A percentile compares a stretch with the other conserved stretches of the same genome.
phyloP scores from a whole-genome alignment of 768 basidiomycete genomes.

The Fistulinella prunicolor region DNA sequence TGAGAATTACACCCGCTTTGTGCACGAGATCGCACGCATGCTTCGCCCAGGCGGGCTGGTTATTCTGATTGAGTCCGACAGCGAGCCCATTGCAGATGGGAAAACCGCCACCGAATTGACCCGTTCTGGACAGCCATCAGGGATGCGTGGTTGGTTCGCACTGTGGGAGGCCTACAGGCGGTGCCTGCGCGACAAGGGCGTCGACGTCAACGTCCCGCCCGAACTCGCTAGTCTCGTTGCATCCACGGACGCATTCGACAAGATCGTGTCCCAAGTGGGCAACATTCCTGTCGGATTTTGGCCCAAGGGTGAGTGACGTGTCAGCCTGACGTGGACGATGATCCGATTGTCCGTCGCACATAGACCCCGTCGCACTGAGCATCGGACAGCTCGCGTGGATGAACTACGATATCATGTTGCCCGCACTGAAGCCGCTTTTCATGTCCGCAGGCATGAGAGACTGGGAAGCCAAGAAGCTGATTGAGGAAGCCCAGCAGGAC shows the following conservation, averaged over 20 bases:
- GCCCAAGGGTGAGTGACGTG: constrained; percentile 49
- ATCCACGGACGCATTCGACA: constrained; percentile 52
- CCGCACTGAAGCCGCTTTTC: constrained; percentile 60
- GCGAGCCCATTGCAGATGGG: constrained; percentile 47
- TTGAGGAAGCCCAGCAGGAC: constrained; percentile 62
- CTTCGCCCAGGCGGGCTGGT: constrained; percentile 69
- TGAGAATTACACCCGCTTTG: constrained; percentile 55
- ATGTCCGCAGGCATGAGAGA: constrained; percentile 51
- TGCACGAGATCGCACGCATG: constrained; percentile 61
- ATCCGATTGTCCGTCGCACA: constrained; percentile 9
- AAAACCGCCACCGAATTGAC: constrained; percentile 38
- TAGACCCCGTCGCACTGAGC: constrained; percentile 58
- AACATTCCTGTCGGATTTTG: constrained; percentile 69
- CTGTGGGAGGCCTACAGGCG: constrained; percentile 62
- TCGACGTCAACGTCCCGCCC: constrained; percentile 58
- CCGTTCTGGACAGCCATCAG: constrained; percentile 32
- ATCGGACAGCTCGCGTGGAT: constrained; percentile 74
- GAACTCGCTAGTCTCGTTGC: constrained; percentile 51
- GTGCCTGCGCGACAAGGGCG: constrained; percentile 48
- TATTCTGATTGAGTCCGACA: constrained; percentile 62
- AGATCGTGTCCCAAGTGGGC: constrained; percentile 51
- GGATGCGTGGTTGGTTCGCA: constrained; percentile 56
- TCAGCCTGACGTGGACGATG: constrained; percentile 5
- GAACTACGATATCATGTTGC: constrained; percentile 64
- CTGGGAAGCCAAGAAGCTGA: constrained; percentile 51